Percentiles rank a stretch among this genome's conserved stretches.
Conservation (phyloP, 2,329 filamentous ascomycete species). For the Tolypocladium endophyticum region DNA sequence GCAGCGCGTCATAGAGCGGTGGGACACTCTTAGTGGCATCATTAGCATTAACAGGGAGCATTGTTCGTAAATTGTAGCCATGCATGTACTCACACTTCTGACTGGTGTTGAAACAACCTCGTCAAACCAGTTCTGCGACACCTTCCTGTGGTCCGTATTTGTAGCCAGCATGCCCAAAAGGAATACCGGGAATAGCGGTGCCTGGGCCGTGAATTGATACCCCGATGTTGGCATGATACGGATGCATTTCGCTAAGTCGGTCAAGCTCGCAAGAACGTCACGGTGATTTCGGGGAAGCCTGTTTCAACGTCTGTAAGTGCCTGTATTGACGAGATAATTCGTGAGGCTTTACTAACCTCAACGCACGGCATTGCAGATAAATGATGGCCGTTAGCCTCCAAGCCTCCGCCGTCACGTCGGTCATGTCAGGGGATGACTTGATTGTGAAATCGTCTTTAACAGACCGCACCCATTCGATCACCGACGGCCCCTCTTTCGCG, state of each 20-base stretch:
- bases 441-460: constrained; percentile 14
- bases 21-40: constrained; percentile 24
- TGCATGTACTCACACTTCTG: constrained; percentile 24
- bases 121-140: constrained; percentile 24
- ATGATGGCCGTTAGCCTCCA: constrained; percentile 28
- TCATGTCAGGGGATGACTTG: constrained; percentile 21
- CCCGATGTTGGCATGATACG: constrained; percentile 30
- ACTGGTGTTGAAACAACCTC: constrained; percentile 24
- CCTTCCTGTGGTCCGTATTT: constrained; percentile 12
- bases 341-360: constrained; percentile 15
- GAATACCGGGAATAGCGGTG: constrained; percentile 29
- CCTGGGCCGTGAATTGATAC: constrained; percentile 28
- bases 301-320: not conserved
- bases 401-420: constrained; percentile 28
- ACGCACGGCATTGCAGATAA: constrained; percentile 26
- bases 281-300: constrained; percentile 27
- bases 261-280: constrained; percentile 19
- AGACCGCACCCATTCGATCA: constrained; percentile 19
- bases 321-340: not conserved
- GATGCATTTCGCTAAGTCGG: constrained; percentile 25
- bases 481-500: constrained; percentile 4
- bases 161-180: constrained; percentile 27
- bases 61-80: not conserved
- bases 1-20: constrained; percentile 22
- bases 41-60: constrained; percentile 5